phyloP scores from a whole-genome alignment of 2,329 filamentous ascomycete species.

The Penicillium hordei region DNA sequence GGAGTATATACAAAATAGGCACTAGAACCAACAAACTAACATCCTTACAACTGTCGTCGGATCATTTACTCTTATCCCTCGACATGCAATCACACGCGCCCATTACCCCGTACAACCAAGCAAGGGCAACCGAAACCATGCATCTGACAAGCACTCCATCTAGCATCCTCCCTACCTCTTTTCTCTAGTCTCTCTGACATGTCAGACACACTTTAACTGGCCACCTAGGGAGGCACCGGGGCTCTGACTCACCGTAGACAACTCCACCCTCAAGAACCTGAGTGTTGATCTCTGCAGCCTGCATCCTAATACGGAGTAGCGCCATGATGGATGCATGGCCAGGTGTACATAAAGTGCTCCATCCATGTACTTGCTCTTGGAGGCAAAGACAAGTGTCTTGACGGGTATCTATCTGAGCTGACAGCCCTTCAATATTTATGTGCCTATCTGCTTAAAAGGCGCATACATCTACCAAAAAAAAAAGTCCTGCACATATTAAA shows the following conservation, averaged over 20 bases:
- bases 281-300: slow-evolving; percentile 20
- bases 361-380: background rate
- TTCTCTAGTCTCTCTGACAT: background rate
- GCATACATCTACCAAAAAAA: slow-evolving; percentile 8
- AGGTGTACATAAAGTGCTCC: background rate
- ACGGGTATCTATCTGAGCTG: background rate
- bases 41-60: background rate
- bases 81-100: background rate
- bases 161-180: background rate
- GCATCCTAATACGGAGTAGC: slow-evolving; percentile 16
- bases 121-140: slow-evolving; percentile 18
- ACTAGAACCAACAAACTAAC: background rate
- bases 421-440: background rate
- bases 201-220: slow-evolving; percentile 5
- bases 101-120: slow-evolving; percentile 28
- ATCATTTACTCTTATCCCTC: background rate
- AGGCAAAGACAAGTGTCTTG: background rate
- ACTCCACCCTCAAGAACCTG: background rate
- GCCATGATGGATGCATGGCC: slow-evolving; percentile 23
- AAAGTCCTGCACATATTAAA: slow-evolving; percentile 2
- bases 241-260: slow-evolving; percentile 21
- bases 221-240: background rate
- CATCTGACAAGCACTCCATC: background rate
- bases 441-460: slow-evolving; percentile 13
- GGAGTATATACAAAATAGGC: background rate